Percentiles rank a stretch among this genome's conserved stretches.
phyloP scores from a whole-genome alignment of 148 eudicot genomes.

The Bassia scoparia region DNA sequence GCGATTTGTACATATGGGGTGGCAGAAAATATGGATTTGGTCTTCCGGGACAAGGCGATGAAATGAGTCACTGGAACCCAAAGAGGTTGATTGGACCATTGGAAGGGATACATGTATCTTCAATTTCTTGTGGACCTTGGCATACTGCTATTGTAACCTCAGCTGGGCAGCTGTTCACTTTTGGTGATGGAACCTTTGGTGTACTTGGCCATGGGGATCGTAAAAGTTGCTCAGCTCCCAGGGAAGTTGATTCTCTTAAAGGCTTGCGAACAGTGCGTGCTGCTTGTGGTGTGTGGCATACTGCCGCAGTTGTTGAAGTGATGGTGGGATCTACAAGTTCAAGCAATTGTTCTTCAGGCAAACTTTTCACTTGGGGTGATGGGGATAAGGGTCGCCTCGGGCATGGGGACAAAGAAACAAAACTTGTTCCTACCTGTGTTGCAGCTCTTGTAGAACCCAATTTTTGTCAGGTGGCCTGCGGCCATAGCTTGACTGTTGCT shows the following conservation, averaged over 20 bases:
- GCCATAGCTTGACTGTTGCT: constrained; percentile 87
- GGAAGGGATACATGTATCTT: constrained; percentile 79
- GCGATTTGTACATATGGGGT: constrained; percentile 95
- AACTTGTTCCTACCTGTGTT: constrained; percentile 82
- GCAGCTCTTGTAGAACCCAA: constrained; percentile 81
- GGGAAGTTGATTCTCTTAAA: constrained; percentile 81
- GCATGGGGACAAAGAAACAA: constrained; percentile 92
- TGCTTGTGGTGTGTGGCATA: constrained; percentile 99
- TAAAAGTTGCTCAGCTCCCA: constrained; percentile 63
- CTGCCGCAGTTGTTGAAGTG: constrained; percentile 93
- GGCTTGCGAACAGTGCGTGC: constrained; percentile 83
- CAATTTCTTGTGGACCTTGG: constrained; percentile 93
- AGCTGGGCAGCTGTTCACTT: constrained; percentile 81
- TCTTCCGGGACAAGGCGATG: constrained; percentile 82
- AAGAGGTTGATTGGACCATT: constrained; percentile 81
- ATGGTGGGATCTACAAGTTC: constrained; percentile 73
- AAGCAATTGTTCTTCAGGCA: constrained; percentile 67
- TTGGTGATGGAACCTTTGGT: constrained; percentile 98
- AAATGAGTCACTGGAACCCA: constrained; percentile 92
- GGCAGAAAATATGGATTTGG: constrained; percentile 91
- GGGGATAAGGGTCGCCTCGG: constrained; percentile 97
- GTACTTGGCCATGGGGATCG: constrained; percentile 93
- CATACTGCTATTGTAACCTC: constrained; percentile 87
- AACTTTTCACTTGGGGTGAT: constrained; percentile 95
- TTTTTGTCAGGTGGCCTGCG: constrained; percentile 88